Evolutionary conservation across 1,284 basidiomycete genomes (phyloP).

Genomic region (Heliocybe sulcata): DNA sequence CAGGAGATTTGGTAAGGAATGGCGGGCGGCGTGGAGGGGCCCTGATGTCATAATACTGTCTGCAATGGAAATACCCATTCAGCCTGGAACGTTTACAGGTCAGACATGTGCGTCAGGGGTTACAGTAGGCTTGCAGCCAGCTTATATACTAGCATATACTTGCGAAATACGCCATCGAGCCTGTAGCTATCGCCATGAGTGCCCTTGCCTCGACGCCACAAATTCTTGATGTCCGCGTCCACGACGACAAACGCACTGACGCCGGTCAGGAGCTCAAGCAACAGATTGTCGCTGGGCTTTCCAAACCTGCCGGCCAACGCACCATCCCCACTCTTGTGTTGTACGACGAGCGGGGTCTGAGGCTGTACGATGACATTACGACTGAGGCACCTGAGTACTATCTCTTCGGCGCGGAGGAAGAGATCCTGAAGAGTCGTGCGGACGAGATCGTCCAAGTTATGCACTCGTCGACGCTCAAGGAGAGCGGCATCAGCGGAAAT

Average conservation of each 20-base stretch:
- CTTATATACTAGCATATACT: neutral
- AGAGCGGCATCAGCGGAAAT: conserved; percentile 28
- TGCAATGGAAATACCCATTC: neutral
- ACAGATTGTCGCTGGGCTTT: conserved; percentile 50
- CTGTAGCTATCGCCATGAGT: neutral
- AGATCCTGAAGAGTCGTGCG: conserved; percentile 55
- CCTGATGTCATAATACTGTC: neutral
- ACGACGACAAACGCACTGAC: conserved; percentile 17
- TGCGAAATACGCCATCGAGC: neutral
- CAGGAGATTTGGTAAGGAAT: neutral
- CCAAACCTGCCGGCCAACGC: conserved; percentile 45
- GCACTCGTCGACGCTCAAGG: conserved; percentile 40
- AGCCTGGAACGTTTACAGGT: neutral
- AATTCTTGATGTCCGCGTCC: conserved; percentile 46
- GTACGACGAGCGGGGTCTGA: conserved; percentile 81
- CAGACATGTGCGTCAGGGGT: neutral
- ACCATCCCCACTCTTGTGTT: conserved; percentile 81
- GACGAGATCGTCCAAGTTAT: conserved; percentile 67
- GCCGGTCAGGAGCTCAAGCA: conserved; percentile 31
- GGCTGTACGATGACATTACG: conserved; percentile 81
- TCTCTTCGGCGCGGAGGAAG: conserved; percentile 73
- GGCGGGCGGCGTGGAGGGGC: neutral
- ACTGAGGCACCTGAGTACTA: conserved; percentile 85
- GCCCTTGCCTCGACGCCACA: conserved; percentile 15
- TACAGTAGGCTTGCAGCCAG: neutral